Evolutionary conservation across 2,329 filamentous ascomycete species (phyloP), one percentile per base, ranked within the genome.

Genomic region (Endothia cerciana): DNA sequence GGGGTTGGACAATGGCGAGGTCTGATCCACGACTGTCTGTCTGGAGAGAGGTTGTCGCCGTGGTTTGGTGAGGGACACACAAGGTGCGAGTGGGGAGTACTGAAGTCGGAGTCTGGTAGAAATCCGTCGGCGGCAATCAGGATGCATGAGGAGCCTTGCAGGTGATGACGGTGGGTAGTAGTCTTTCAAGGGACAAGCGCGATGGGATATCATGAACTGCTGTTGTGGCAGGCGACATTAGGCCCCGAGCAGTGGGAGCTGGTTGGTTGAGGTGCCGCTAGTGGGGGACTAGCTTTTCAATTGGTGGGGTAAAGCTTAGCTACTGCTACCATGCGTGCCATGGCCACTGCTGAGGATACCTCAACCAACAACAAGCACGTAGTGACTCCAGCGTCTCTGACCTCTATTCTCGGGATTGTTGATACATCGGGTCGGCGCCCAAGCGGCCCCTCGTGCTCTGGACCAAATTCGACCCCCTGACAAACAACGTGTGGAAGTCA

Each of bases 111-210:
- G 25, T 22, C 17, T 22, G 57, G 57, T 45, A 45, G 38, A 33
- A 40, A 28, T 45, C 40, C 57, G 57, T 59, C 22, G 57, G 30
- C 57, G 40, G 57, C 40, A 59, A 33, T 15, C 57, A 45, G 25
- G 57, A 28, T 59, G 57, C 57, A 59, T 10, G 40, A 30, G 15
- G 57, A 38, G 33, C 38, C 51, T 55, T 45, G 40, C 57, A 59
- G 17, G 25, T 45, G 57, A 45, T 43, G 57, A 43, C 38, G 36
- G 38, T 43, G 22, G 40, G n/a, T 30, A 6, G 56, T 36, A 7
- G 28, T 15, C 33, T 57, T 19, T 4, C 38, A 41, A 28, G 17
- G 25, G 19, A 28, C 56, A 40, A 28, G 22, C 22, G 45, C 45
- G 22, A 49, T 49, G 22, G 56, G 38, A 30, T 22, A 22, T 22